Percentiles rank a stretch among this genome's conserved stretches.
phyloP scores from a whole-genome alignment of 2,329 filamentous ascomycete genomes.

The Scedosporium apiospermum region DNA sequence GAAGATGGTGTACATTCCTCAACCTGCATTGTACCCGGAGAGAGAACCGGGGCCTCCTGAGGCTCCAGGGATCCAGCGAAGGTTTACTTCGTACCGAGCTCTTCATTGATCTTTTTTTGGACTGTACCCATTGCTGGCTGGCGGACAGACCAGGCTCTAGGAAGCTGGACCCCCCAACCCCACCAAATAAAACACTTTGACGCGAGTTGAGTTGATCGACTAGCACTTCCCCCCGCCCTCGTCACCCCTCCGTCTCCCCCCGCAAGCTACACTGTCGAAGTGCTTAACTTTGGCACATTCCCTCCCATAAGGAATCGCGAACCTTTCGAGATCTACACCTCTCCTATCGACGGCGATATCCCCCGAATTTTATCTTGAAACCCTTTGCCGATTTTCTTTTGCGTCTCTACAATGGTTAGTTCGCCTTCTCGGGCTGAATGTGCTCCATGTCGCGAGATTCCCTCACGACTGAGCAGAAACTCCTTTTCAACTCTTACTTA shows the following conservation, averaged over 20 bases:
- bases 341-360: neutral
- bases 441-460: slow-evolving; percentile 4
- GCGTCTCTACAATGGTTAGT: slow-evolving; percentile 9
- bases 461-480: neutral
- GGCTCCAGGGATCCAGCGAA: too few species aligned
- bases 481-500: too few species aligned
- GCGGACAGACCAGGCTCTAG: neutral
- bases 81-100: too few species aligned
- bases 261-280: slow-evolving; percentile 5
- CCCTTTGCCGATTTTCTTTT: neutral
- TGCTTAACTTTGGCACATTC: neutral
- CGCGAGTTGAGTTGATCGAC: neutral
- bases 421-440: neutral
- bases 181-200: slow-evolving; percentile 6
- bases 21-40: too few species aligned
- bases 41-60: too few species aligned
- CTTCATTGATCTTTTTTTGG: too few species aligned
- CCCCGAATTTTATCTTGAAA: neutral
- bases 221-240: slow-evolving; percentile 1
- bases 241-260: slow-evolving; percentile 4
- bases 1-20: too few species aligned
- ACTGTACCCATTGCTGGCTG: too few species aligned
- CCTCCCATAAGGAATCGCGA: neutral
- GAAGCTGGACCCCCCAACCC: slow-evolving; percentile 1
- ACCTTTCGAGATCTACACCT: neutral